These are phyloP conservation scores for Lignosus rhinocerotis DNA, from an alignment of 1,284 basidiomycete species.

Conservation along the genomic window DNA sequence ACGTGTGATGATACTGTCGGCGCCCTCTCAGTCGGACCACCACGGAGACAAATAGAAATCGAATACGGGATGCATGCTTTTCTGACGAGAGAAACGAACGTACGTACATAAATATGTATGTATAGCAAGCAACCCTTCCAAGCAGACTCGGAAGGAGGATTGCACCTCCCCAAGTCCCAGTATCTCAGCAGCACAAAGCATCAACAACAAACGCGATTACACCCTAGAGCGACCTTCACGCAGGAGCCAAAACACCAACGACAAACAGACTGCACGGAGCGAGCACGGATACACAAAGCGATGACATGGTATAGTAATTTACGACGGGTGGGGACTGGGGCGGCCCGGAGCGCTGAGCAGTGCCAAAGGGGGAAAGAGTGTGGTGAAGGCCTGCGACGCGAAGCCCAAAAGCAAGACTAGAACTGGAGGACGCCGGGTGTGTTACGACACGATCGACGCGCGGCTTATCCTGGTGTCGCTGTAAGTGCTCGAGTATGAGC, in stretches of 20 bases:
- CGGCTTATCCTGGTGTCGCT: conserved; percentile 18
- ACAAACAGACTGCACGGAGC: neutral
- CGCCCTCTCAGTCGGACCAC: no score
- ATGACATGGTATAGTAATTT: no score
- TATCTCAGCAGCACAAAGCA: neutral
- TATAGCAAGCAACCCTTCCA: neutral
- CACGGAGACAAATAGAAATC: no score
- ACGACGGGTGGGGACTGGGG: no score
- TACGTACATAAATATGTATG: conserved; percentile 3
- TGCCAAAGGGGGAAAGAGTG: neutral
- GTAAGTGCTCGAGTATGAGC: conserved; percentile 29
- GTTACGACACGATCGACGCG: conserved; percentile 20
- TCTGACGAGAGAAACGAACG: neutral
- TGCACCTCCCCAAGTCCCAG: neutral
- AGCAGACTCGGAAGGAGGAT: neutral
- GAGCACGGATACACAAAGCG: neutral
- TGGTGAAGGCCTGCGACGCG: neutral
- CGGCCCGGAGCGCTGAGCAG: no score
- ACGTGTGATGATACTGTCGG: no score
- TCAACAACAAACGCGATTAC: neutral
- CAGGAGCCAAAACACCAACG: neutral
- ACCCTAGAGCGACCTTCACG: neutral
- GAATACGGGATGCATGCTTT: neutral
- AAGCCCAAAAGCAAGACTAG: neutral
- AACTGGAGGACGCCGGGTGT: conserved; percentile 14